These are phyloP conservation scores for Thermothelomyces thermophilus DNA, from an alignment of 2,329 filamentous ascomycete genomes.

Conservation along the genomic window DNA sequence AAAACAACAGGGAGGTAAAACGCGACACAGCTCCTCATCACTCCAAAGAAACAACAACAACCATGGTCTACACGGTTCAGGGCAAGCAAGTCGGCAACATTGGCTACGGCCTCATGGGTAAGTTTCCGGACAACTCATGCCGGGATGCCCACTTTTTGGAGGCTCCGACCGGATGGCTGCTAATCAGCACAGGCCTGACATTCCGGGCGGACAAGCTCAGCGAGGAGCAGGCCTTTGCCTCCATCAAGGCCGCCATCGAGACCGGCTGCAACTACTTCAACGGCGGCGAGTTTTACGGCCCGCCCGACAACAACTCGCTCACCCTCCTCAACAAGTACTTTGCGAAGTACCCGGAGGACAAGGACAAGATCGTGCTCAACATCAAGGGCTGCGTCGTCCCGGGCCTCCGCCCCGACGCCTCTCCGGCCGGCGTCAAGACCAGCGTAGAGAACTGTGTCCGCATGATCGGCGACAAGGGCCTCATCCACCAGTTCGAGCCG, in stretches of 20 bases:
- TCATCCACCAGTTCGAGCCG: slow-evolving; percentile 49
- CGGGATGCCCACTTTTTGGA: too few species aligned
- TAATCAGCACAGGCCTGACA: slow-evolving; percentile 17
- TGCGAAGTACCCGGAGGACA: slow-evolving; percentile 48
- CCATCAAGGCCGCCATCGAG: slow-evolving; percentile 39
- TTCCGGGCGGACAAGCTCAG: slow-evolving; percentile 19
- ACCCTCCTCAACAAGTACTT: slow-evolving; percentile 50
- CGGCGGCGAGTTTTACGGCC: slow-evolving; percentile 43
- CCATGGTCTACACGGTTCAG: slow-evolving; percentile 31
- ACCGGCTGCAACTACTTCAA: slow-evolving; percentile 27
- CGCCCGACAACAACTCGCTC: slow-evolving; percentile 44
- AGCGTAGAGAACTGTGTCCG: slow-evolving; percentile 43
- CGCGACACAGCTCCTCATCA: too few species aligned
- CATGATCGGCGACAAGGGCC: slow-evolving; percentile 20
- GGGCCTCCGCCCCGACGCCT: slow-evolving; percentile 34
- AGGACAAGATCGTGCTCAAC: slow-evolving; percentile 46
- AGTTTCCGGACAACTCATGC: slow-evolving; percentile 10
- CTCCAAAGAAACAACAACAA: too few species aligned
- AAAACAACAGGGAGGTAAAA: not conserved
- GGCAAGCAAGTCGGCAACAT: slow-evolving; percentile 42
- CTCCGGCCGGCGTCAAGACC: slow-evolving; percentile 40
- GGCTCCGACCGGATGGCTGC: too few species aligned
- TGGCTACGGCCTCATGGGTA: slow-evolving; percentile 52
- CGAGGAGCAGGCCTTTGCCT: slow-evolving; percentile 35
- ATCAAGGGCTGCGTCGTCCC: slow-evolving; percentile 46